phyloP scores from a whole-genome alignment of 176 grass and related monocot species.

The Elymus sibiricus region DNA sequence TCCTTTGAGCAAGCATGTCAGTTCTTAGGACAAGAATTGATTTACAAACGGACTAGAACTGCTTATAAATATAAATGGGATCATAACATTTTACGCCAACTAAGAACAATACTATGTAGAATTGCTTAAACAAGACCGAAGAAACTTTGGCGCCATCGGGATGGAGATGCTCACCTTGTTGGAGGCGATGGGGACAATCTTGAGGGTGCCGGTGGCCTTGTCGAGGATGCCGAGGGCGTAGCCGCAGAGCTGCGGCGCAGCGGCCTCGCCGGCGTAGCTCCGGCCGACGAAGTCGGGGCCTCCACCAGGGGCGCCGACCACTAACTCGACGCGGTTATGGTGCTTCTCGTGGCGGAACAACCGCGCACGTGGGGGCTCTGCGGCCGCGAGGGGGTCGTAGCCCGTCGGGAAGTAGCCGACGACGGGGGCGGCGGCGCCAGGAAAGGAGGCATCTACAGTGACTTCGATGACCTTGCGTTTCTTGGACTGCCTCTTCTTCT shows the following conservation, averaged over 20 bases:
- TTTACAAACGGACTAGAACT: background rate
- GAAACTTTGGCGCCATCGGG: background rate
- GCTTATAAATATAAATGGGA: background rate
- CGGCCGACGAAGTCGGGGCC: constrained; percentile 68
- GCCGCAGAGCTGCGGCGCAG: constrained; percentile 50
- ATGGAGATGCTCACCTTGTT: constrained; percentile 52
- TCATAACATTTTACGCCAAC: background rate
- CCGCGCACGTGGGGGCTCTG: background rate
- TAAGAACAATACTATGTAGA: background rate
- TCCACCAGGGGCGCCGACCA: constrained; percentile 36
- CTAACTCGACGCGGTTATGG: constrained; percentile 57
- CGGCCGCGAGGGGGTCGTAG: constrained; percentile 42
- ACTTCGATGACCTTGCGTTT: constrained; percentile 34
- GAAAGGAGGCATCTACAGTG: constrained; percentile 12
- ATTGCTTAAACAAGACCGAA: background rate
- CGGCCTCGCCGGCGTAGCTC: constrained; percentile 79
- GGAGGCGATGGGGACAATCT: constrained; percentile 61
- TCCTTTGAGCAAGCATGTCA: background rate
- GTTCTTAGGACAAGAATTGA: background rate
- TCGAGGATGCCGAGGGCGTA: constrained; percentile 83
- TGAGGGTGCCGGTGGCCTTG: constrained; percentile 74
- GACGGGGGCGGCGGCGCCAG: constrained; percentile 32
- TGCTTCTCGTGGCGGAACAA: constrained; percentile 45
- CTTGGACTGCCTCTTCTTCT: constrained; percentile 45
- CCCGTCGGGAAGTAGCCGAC: constrained; percentile 89